Base-by-base conservation (phyloP, 345 rosid species). In the Lepidium sativum region DNA sequence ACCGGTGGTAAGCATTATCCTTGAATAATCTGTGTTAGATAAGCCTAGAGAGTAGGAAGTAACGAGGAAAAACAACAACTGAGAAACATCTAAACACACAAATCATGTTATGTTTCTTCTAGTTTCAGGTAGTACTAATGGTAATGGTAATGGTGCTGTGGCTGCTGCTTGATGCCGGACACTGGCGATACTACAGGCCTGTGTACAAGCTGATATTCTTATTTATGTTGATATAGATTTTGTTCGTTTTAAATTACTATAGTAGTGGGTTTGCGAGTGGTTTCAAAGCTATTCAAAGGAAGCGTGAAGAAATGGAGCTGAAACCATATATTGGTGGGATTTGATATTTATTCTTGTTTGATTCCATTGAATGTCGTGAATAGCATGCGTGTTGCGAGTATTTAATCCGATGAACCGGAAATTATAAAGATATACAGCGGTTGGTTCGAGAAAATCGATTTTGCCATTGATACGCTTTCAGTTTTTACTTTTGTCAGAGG, bases 51-150 rank as follows among this genome's bases (percentile, higher is more conserved):
- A 55, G 39, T 40, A 63, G 38, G 41, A 23, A 42, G 9, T 52
- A n/a, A 49, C 9, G 63, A 44, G 33, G 44, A 40, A 35, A 44
- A 55, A 27, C 9, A 21, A 21, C 0, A 9, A 9, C 14, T 10
- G n/a, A 47, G 9, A 35, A n/a, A 66, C 35, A 32, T 45, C 29
- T 25, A 21, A 49, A 27, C 32, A 57, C 44, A 54, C 31, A 39
- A 44, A 45, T 54, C 48, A 1, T 58, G 42, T 65, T 56, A 33
- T 51, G 66, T 56, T 25, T 69, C 35, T 38, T 49, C 3, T 16
- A 27, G 53, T 69, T 63, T 71, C 76, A 58, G 76, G 76, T 50
- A 49, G 35, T 72, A 50, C 54, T 34, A 65, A 27, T 0, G 1
- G 6, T 27, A 27, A 27, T 27, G 31, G 31, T 27, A 27, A 72